Base-by-base conservation (phyloP, 176 grass and related monocot species). In the Phoenix roebelenii region DNA sequence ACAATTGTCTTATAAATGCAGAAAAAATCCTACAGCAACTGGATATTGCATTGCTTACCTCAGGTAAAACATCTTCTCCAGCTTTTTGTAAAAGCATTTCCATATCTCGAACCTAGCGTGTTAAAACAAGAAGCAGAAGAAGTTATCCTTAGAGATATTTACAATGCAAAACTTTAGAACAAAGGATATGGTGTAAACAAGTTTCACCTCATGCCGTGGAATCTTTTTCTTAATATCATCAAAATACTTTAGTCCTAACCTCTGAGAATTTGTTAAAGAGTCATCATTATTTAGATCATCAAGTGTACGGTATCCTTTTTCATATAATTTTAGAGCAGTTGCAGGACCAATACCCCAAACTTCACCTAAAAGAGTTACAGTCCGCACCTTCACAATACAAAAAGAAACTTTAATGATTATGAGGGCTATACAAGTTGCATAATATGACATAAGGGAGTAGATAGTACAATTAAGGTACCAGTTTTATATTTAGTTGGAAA, bases 341-440 rank as follows among this genome's bases (percentile, higher is more conserved):
- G 83, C 86, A 32, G 92, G 86, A 61, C 92, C 92, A 80, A 96
- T 71, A 58, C 92, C 92, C 87, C 92, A 96, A 62, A 96, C 83
- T 88, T 96, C 92, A 18, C 92, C 92, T 4, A 96, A 96, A 25
- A 96, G 82, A 73, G 69, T 88, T 61, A 96, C 82, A 49, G 87
- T 60, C 5, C 69, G 60, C 53, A 88, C 87, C 92, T 96, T 82
- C 17, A 86, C 56, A 17, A 55, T 2, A 56, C 65, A 7, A 67
- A 54, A 55, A 25, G 59, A 15, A 35, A 44, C 9, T 9, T 12
- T 12, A 14, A 29, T 29, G 28, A 29, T 29, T 29, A 29, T 29
- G 28, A 29, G 28, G 28, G 35, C 35, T 44, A 44, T 14, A 44
- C 1, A 44, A 44, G 35, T 44, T 44, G 35, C 35, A 44, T 44